These are phyloP conservation scores for Mikania micrantha DNA, from an alignment of 129 eudicot species.

Conservation along the genomic window DNA sequence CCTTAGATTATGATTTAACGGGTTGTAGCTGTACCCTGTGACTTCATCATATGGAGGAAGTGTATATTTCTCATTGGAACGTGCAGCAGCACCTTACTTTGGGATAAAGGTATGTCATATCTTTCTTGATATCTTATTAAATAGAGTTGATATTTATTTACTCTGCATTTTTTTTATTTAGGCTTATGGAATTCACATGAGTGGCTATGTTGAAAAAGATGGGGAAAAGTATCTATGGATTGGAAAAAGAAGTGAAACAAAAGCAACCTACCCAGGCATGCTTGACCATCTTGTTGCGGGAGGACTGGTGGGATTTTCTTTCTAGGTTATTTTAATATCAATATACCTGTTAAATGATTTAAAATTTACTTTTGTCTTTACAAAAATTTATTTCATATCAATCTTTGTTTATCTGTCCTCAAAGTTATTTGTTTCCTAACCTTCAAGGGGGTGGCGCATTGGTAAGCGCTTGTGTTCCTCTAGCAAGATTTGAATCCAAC, in stretches of 20 bases:
- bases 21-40: conserved; percentile 63
- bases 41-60: conserved; percentile 59
- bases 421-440: neutral
- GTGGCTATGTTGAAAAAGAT: conserved; percentile 71
- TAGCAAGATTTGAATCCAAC: too few species aligned
- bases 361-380: neutral
- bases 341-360: neutral
- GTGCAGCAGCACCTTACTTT: conserved; percentile 93
- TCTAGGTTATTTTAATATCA: neutral
- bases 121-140: conserved; percentile 4
- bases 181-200: conserved; percentile 92
- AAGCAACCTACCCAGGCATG: conserved; percentile 83
- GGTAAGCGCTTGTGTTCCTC: too few species aligned
- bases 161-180: conserved; percentile 11
- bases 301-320: conserved; percentile 55
- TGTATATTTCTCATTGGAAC: conserved; percentile 69
- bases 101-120: conserved; percentile 60
- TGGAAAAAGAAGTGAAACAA: conserved; percentile 71
- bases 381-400: neutral
- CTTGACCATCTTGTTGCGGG: conserved; percentile 98
- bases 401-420: neutral
- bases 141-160: neutral
- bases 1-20: neutral
- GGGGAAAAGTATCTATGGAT: conserved; percentile 63
- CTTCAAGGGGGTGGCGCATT: too few species aligned